A percentile compares a stretch with the other conserved stretches of the same genome.
Conservation (phyloP, 192 early-diverging fungal genomes). For the Podila epigama region DNA sequence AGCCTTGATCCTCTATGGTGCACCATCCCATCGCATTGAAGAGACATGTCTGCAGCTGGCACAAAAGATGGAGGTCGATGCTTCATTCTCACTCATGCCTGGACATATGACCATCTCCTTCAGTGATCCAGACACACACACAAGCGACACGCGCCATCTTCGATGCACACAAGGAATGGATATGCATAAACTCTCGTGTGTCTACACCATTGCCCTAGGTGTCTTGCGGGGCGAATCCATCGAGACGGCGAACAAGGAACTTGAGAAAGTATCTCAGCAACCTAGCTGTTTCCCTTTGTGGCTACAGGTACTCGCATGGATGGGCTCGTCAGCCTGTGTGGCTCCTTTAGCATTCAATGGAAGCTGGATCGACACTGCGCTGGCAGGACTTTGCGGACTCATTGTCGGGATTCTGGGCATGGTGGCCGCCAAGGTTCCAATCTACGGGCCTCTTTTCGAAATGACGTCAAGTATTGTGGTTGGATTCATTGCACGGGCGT, state of each 20-base stretch:
- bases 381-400: conserved; percentile 38
- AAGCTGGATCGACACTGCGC: conserved; percentile 33
- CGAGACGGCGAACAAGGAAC: conserved; percentile 38
- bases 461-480: conserved; percentile 47
- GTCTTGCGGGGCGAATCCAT: conserved; percentile 33
- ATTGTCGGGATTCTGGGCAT: conserved; percentile 45
- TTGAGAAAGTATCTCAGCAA: conserved; percentile 23
- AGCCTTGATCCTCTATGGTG: conserved; percentile 45
- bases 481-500: conserved; percentile 45
- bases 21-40: conserved; percentile 50
- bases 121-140: conserved; percentile 52
- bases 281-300: conserved; percentile 31
- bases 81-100: conserved; percentile 42
- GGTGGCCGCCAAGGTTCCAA: conserved; percentile 37
- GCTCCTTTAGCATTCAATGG: conserved; percentile 48
- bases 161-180: conserved; percentile 46
- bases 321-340: conserved; percentile 45
- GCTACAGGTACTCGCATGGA: conserved; percentile 36
- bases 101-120: conserved; percentile 53
- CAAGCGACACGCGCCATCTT: conserved; percentile 51
- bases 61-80: conserved; percentile 37
- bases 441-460: conserved; percentile 51
- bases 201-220: conserved; percentile 38
- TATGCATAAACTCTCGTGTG: conserved; percentile 38
- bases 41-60: conserved; percentile 35